Percentiles rank a stretch among this genome's conserved stretches.
These are phyloP conservation scores for Coniochaeta hoffmannii DNA, from an alignment of 2,329 filamentous ascomycete species.

Conservation along the genomic window DNA sequence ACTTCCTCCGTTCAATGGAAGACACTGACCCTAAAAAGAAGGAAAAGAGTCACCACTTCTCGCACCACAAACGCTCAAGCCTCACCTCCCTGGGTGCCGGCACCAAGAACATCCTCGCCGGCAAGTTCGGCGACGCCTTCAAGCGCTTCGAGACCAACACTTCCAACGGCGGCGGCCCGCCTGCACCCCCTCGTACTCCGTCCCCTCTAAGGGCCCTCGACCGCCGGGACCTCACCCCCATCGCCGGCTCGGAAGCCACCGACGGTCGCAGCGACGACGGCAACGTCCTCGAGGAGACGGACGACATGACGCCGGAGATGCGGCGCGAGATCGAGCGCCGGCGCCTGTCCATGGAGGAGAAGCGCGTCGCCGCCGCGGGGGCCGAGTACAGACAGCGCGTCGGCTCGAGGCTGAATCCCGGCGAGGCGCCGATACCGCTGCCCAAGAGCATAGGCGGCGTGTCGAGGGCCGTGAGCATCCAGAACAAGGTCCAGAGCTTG, in stretches of 20 bases:
- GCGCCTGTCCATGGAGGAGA: constrained; percentile 79
- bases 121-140: constrained; percentile 90
- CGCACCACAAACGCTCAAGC: constrained; percentile 67
- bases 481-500: constrained; percentile 81
- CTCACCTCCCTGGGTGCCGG: constrained; percentile 59
- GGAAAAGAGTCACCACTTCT: constrained; percentile 32
- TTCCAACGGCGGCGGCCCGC: constrained; percentile 10
- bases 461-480: constrained; percentile 73
- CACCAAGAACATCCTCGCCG: constrained; percentile 76
- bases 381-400: constrained; percentile 79
- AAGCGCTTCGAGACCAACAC: constrained; percentile 70
- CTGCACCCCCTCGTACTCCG: constrained; percentile 30
- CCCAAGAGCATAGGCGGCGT: constrained; percentile 51
- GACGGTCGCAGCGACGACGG: constrained; percentile 62
- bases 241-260: constrained; percentile 69
- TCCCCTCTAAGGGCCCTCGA: constrained; percentile 42
- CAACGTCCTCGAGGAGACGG: constrained; percentile 54
- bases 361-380: constrained; percentile 78
- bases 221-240: constrained; percentile 55
- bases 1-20: constrained; percentile 75
- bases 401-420: constrained; percentile 31
- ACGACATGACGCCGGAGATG: constrained; percentile 78
- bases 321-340: constrained; percentile 81
- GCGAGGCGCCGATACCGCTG: constrained; percentile 27
- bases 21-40: constrained; percentile 50